Percentiles rank a stretch among this genome's conserved stretches.
phyloP scores from a whole-genome alignment of 345 rosid genomes.

The Cardamine occulta region DNA sequence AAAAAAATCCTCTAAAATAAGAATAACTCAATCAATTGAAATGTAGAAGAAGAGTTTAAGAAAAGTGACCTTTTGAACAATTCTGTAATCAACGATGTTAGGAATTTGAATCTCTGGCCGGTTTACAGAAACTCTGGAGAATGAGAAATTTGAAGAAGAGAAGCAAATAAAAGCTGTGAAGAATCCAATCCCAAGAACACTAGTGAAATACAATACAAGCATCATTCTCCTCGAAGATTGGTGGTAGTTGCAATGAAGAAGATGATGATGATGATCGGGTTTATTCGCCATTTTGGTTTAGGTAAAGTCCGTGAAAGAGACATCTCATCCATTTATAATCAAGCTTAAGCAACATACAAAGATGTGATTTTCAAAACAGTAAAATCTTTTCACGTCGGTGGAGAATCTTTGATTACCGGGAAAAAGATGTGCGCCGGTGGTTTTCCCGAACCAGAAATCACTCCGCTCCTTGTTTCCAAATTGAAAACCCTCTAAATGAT shows the following conservation, averaged over 20 bases:
- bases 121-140: constrained; percentile 47
- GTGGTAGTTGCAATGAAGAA: background rate
- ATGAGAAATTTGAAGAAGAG: constrained; percentile 34
- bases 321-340: constrained; percentile 15
- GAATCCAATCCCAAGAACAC: constrained; percentile 51
- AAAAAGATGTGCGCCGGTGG: constrained; percentile 66
- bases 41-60: background rate
- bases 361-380: background rate
- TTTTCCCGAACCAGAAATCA: constrained; percentile 37
- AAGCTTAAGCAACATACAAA: background rate
- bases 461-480: constrained; percentile 21
- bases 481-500: background rate
- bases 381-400: constrained; percentile 23
- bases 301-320: constrained; percentile 10
- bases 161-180: constrained; percentile 51
- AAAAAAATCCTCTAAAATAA: background rate
- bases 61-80: constrained; percentile 38
- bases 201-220: constrained; percentile 41
- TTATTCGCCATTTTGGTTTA: constrained; percentile 49
- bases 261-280: constrained; percentile 31
- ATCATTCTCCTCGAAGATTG: constrained; percentile 44
- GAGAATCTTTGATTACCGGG: constrained; percentile 18
- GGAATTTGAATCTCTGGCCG: constrained; percentile 42
- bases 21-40: background rate
- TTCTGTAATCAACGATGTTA: background rate